Evolutionary conservation across 805 yeast species (phyloP).

Genomic region (Wickerhamiella domercqiae): DNA sequence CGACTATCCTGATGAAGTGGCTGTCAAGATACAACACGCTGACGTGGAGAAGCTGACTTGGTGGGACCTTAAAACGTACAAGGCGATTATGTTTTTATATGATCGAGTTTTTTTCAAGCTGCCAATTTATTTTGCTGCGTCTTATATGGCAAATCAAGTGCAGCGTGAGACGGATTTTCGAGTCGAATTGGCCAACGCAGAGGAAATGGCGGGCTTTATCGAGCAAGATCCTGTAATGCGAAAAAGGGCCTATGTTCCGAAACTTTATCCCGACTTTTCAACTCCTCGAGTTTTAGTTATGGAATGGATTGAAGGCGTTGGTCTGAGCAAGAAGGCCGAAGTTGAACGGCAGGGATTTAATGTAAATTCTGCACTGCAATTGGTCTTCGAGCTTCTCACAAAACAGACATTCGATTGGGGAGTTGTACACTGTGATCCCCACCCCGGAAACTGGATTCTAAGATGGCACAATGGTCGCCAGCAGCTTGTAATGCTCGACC

Average conservation of each 20-base stretch:
- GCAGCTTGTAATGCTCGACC: slow-evolving; percentile 54
- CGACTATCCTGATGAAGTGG: slow-evolving; percentile 53
- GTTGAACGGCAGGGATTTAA: slow-evolving; percentile 28
- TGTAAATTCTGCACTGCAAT: slow-evolving; percentile 31
- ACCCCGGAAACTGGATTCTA: slow-evolving; percentile 62
- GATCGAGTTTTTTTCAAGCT: slow-evolving; percentile 41
- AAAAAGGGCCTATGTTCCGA: slow-evolving; percentile 37
- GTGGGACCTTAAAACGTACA: slow-evolving; percentile 48
- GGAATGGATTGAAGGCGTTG: slow-evolving; percentile 67
- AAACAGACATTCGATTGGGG: slow-evolving; percentile 54
- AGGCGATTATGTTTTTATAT: slow-evolving; percentile 35
- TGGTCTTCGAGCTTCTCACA: slow-evolving; percentile 36
- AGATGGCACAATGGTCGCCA: slow-evolving; percentile 22
- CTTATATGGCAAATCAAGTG: slow-evolving; percentile 43
- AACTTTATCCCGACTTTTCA: slow-evolving; percentile 31
- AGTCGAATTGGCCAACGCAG: slow-evolving; percentile 41
- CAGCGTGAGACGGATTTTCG: slow-evolving; percentile 46
- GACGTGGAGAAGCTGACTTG: slow-evolving; percentile 44
- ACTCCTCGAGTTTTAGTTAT: slow-evolving; percentile 40
- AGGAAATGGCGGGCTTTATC: slow-evolving; percentile 23
- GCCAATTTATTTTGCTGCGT: slow-evolving; percentile 42
- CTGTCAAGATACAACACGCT: slow-evolving; percentile 79
- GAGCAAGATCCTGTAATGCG: slow-evolving; percentile 28
- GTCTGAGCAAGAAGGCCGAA: slow-evolving; percentile 33
- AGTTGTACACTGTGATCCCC: slow-evolving; percentile 60